A percentile compares a stretch with the other conserved stretches of the same genome.
These are phyloP conservation scores for Pezicula rhizophila DNA, from an alignment of 2,329 filamentous ascomycete species.

Conservation along the genomic window DNA sequence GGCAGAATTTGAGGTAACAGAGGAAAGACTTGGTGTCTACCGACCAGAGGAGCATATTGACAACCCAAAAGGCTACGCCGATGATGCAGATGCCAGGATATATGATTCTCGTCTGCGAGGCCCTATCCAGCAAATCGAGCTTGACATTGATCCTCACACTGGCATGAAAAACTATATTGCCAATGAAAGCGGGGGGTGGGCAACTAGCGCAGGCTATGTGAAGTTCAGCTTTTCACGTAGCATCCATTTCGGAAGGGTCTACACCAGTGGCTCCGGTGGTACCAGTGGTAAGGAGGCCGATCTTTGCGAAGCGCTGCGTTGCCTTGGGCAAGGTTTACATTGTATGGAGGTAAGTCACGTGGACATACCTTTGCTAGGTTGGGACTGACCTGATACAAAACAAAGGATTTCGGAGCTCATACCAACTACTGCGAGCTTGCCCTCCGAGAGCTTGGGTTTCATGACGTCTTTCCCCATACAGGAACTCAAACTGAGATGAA, in stretches of 20 bases:
- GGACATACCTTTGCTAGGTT: neutral
- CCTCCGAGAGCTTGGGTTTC: conserved; percentile 64
- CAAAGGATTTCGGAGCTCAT: conserved; percentile 65
- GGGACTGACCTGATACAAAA: conserved; percentile 13
- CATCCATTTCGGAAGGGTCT: conserved; percentile 72
- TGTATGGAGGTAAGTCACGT: conserved; percentile 35
- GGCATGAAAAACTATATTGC: conserved; percentile 99
- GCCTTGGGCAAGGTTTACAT: conserved; percentile 51
- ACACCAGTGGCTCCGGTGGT: conserved; percentile 57
- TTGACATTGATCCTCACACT: conserved; percentile 66
- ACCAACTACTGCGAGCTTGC: conserved; percentile 79
- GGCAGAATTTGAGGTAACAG: conserved; percentile 76
- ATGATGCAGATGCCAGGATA: conserved; percentile 76
- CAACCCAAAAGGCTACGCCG: conserved; percentile 80
- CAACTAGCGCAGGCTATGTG: conserved; percentile 82
- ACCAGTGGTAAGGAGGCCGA: conserved; percentile 64
- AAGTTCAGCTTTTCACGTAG: conserved; percentile 67
- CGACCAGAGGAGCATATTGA: conserved; percentile 70
- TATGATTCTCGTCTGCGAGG: conserved; percentile 77
- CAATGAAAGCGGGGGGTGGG: conserved; percentile 81
- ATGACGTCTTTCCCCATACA: conserved; percentile 67
- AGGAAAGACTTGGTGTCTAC: conserved; percentile 74
- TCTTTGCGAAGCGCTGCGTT: conserved; percentile 71
- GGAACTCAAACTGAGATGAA: conserved; percentile 62
- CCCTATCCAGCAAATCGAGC: conserved; percentile 65